A percentile compares a stretch with the other conserved stretches of the same genome.
These are phyloP conservation scores for Ceriops decandra DNA, from an alignment of 345 rosid genomes.

Conservation along the genomic window DNA sequence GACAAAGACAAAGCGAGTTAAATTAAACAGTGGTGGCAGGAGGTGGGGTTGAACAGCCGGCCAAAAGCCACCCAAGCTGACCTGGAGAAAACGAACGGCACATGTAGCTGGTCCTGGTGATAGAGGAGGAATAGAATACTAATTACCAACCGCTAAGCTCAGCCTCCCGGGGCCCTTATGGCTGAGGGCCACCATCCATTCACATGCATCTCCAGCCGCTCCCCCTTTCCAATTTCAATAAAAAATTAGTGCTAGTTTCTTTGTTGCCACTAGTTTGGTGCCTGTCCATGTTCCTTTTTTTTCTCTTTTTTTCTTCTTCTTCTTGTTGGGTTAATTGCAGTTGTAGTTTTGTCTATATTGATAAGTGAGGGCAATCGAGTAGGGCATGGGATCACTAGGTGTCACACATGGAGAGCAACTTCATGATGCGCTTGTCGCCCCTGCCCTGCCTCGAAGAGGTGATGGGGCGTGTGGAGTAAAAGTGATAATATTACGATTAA, in stretches of 20 bases:
- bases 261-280: not conserved
- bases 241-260: not conserved
- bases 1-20: no score
- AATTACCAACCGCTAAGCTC: constrained; percentile 19
- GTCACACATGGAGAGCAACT: not conserved
- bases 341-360: not conserved
- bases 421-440: no score
- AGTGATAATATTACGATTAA: no score
- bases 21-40: no score
- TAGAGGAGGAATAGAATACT: not conserved
- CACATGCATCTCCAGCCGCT: constrained; percentile 16
- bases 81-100: constrained; percentile 14
- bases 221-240: not conserved
- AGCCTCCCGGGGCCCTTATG: not conserved
- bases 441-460: no score
- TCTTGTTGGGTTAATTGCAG: not conserved
- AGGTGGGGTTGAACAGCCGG: not conserved
- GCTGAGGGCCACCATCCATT: constrained; percentile 9
- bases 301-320: not conserved
- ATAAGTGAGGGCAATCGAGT: not conserved
- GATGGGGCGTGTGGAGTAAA: no score
- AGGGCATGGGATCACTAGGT: not conserved
- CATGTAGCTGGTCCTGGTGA: constrained; percentile 12
- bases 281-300: not conserved
- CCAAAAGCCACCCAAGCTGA: not conserved